Base-by-base conservation (phyloP, 495 filamentous ascomycete genomes). In the Trichocladium uniseriatum region DNA sequence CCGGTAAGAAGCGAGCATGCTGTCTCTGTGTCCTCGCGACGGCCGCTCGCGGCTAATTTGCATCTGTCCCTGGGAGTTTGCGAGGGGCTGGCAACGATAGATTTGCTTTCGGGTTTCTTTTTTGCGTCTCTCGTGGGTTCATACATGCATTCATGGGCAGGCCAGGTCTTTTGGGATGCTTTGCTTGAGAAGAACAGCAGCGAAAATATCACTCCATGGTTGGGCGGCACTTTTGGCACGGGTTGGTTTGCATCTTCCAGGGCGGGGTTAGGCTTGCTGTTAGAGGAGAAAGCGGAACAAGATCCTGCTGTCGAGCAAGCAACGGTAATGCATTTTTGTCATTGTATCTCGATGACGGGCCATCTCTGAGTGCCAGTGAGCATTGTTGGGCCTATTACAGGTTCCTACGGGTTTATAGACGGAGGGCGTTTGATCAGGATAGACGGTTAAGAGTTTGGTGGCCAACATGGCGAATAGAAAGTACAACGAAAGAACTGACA, bases 1-100 rank as follows among this genome's bases (percentile, higher is more conserved):
- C 24, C 24, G 24, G 24, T 3, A 27, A 27, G 24, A 27, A 27
- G 3, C n/a, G n/a, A 8, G 24, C 24, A 27, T 27, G 24, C 24
- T 27, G 8, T 27, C 24, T 27, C 4, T n/a, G n/a, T n/a, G 24
- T 27, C 24, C 8, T 8, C 8, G 11, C 13, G 5, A 32, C 5
- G 31, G 10, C 13, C 13, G 39, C 31, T 13, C 37, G 19, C 21
- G 39, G 47, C 39, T 28, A 21, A 49, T 38, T n/a, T 49, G 47
- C 47, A 49, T 49, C 20, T 49, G 39, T 36, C 47, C 36, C 38
- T 37, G n/a, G 47, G 47, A 49, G 47, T 49, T 48, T 38, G 22
- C 21, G 28, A 18, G 39, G n/a, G 47, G 47, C 15, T 31, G 47
- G 38, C 38, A 20, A 24, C 42, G 39, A 49, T 49, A 49, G 47